A percentile compares a stretch with the other conserved stretches of the same genome.
phyloP scores from a whole-genome alignment of 2,329 filamentous ascomycete species.

The Reticulascus tulasneorum region DNA sequence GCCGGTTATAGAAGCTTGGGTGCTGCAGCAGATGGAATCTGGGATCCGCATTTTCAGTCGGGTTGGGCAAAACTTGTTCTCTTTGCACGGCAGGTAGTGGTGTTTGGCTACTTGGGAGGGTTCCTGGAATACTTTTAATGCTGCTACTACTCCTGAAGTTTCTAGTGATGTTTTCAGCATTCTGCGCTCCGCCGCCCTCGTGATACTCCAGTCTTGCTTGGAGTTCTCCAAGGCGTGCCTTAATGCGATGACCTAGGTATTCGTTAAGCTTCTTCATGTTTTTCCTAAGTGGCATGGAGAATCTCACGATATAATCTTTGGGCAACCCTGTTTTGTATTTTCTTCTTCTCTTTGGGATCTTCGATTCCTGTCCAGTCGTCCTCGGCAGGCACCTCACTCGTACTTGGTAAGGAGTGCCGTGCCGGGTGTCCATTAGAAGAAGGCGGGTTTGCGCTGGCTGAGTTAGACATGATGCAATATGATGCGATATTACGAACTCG shows the following conservation, averaged over 20 bases:
- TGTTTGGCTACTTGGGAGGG: background rate
- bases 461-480: too few species aligned
- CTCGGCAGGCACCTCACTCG: conserved; percentile 16
- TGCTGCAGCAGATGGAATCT: background rate
- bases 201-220: conserved; percentile 24
- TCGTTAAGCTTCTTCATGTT: conserved; percentile 9
- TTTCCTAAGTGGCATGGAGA: background rate
- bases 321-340: conserved; percentile 26
- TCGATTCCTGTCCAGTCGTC: conserved; percentile 25
- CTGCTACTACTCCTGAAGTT: background rate
- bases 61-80: background rate
- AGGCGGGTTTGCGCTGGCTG: too few species aligned
- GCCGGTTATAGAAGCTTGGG: background rate
- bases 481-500: too few species aligned
- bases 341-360: conserved; percentile 26
- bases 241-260: conserved; percentile 25
- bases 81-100: background rate
- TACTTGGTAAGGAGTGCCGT: conserved; percentile 4
- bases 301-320: conserved; percentile 27
- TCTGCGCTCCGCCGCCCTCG: conserved; percentile 15
- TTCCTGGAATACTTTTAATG: background rate
- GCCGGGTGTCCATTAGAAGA: too few species aligned
- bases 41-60: background rate
- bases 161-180: background rate
- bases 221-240: conserved; percentile 24